Evolutionary conservation across 768 basidiomycete species (phyloP).

Genomic region (Baorangia bicolor): DNA sequence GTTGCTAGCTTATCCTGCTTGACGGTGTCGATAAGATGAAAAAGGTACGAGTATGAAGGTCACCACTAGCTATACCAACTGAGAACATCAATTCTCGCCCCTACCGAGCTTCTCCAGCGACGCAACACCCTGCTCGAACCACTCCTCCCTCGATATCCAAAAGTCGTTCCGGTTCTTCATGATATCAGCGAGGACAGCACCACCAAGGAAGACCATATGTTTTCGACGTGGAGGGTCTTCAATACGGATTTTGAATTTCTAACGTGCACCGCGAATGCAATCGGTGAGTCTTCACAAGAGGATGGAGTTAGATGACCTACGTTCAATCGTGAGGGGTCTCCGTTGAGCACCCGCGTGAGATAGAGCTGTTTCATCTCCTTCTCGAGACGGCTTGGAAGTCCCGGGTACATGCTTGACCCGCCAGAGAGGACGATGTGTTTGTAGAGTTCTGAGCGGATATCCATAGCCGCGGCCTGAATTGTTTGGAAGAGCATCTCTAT

Average conservation of each 20-base stretch:
- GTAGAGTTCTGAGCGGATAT: conserved; percentile 88
- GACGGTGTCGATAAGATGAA: no score
- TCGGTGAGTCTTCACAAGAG: background rate
- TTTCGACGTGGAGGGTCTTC: conserved; percentile 98
- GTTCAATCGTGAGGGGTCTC: conserved; percentile 80
- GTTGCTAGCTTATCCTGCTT: no score
- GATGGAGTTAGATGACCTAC: conserved; percentile 47
- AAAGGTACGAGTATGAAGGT: no score
- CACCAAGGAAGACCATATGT: conserved; percentile 99
- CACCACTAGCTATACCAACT: background rate
- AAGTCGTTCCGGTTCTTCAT: conserved; percentile 95
- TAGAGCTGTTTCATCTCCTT: conserved; percentile 99
- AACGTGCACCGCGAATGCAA: background rate
- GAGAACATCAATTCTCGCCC: conserved; percentile 44
- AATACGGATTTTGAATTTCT: conserved; percentile 99
- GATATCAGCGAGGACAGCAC: conserved; percentile 97
- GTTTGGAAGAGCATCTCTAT: conserved; percentile 95
- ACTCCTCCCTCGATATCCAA: conserved; percentile 93
- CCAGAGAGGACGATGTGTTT: conserved; percentile 98
- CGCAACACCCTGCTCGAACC: conserved; percentile 85
- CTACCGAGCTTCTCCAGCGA: conserved; percentile 86
- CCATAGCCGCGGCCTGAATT: conserved; percentile 88
- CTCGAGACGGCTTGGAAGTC: conserved; percentile 92
- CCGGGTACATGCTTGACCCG: conserved; percentile 98
- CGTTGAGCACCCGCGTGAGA: conserved; percentile 81